These are phyloP conservation scores for Tylopilus intermedius DNA, from an alignment of 768 basidiomycete species.

Conservation along the genomic window DNA sequence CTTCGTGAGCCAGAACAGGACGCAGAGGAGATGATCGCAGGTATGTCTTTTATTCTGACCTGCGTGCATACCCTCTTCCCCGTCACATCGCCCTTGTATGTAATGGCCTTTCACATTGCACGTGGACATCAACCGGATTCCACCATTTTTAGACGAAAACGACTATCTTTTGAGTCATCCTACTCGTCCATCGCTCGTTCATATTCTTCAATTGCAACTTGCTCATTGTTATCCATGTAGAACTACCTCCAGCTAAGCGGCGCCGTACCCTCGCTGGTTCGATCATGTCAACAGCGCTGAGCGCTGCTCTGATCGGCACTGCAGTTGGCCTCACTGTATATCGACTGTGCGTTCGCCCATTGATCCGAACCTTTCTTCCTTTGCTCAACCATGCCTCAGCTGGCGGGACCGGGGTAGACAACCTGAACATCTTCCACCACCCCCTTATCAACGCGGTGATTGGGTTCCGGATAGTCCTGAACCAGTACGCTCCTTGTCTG, in stretches of 20 bases:
- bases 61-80: not conserved
- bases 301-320: conserved; percentile 79
- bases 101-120: conserved; percentile 21
- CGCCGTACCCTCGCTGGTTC: conserved; percentile 78
- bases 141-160: conserved; percentile 13
- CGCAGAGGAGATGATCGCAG: conserved; percentile 43
- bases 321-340: conserved; percentile 86
- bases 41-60: conserved; percentile 30
- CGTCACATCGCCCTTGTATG: conserved; percentile 13
- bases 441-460: conserved; percentile 60
- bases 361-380: not conserved
- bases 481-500: conserved; percentile 22
- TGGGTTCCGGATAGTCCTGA: conserved; percentile 38
- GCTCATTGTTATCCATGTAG: conserved; percentile 54
- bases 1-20: conserved; percentile 33
- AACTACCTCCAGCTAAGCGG: conserved; percentile 71
- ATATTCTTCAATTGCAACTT: conserved; percentile 34
- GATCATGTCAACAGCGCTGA: conserved; percentile 78
- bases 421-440: conserved; percentile 47
- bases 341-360: conserved; percentile 57
- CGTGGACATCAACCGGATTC: conserved; percentile 9
- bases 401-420: conserved; percentile 76
- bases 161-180: conserved; percentile 9
- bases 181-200: conserved; percentile 18
- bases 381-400: conserved; percentile 33